Evolutionary conservation across 768 basidiomycete genomes (phyloP).

Genomic region (Podaxis sp.): DNA sequence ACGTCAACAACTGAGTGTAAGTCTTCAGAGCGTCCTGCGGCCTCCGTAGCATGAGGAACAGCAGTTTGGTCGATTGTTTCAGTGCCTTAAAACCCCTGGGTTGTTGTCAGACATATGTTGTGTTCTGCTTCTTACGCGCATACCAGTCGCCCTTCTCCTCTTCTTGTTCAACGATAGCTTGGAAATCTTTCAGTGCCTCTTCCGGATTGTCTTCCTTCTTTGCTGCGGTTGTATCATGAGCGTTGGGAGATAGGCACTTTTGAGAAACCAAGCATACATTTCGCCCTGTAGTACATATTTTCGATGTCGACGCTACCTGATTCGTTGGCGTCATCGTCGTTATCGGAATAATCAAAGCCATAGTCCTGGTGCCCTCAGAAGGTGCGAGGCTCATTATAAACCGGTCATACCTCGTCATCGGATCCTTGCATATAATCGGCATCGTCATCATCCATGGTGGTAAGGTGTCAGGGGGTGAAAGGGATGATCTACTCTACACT

Average conservation of each 20-base stretch:
- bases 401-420: constrained; percentile 68
- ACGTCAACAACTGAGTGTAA: constrained; percentile 83
- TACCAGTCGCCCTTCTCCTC: constrained; percentile 95
- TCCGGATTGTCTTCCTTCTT: constrained; percentile 95
- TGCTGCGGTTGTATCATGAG: constrained; percentile 43
- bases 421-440: constrained; percentile 93
- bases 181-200: constrained; percentile 87
- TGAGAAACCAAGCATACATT: constrained; percentile 56
- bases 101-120: not conserved
- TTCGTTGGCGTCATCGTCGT: constrained; percentile 80
- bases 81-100: constrained; percentile 97
- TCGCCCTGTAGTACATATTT: constrained; percentile 98
- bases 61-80: constrained; percentile 94
- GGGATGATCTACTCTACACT: not conserved
- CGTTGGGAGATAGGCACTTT: not conserved
- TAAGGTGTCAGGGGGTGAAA: not conserved
- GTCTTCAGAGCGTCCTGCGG: constrained; percentile 84
- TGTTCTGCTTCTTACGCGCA: constrained; percentile 20
- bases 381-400: constrained; percentile 9
- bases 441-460: constrained; percentile 86
- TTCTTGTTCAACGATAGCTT: constrained; percentile 85
- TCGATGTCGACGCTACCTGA: constrained; percentile 86
- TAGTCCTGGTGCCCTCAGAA: constrained; percentile 63
- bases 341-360: constrained; percentile 95
- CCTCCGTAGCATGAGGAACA: constrained; percentile 76